Evolutionary conservation across 495 filamentous ascomycete species (phyloP).

Genomic region (Letharia columbiana): DNA sequence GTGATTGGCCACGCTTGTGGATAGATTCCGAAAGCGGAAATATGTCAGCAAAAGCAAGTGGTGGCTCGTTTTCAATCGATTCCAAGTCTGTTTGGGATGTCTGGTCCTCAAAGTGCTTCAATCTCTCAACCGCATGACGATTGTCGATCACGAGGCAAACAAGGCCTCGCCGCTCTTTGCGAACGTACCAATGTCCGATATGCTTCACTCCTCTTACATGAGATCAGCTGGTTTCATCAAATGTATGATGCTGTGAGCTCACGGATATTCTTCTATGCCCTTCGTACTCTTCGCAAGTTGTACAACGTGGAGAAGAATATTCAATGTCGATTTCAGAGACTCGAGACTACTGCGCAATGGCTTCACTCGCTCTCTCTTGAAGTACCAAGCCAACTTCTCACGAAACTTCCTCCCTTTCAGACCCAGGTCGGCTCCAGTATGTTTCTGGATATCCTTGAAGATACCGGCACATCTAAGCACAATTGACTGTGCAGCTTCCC

Average conservation of each 20-base stretch:
- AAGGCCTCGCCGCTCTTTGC: constrained; percentile 2
- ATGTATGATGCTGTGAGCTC: neutral
- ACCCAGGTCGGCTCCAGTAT: neutral
- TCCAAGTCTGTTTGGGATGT: neutral
- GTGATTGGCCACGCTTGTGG: neutral
- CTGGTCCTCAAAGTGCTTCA: neutral
- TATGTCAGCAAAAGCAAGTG: neutral
- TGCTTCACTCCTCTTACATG: neutral
- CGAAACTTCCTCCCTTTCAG: neutral
- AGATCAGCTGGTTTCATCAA: neutral
- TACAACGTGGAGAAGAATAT: neutral
- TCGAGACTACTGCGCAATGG: neutral
- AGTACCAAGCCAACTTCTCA: neutral
- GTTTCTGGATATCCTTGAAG: constrained; percentile 2
- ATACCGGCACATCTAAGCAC: neutral
- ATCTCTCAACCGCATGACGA: neutral
- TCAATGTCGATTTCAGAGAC: constrained; percentile 2
- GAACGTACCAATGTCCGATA: neutral
- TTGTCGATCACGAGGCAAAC: constrained; percentile 5
- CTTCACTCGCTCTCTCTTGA: constrained; percentile 4
- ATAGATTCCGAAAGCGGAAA: neutral
- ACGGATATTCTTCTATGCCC: neutral
- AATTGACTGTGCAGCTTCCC: neutral
- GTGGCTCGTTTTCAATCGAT: neutral
- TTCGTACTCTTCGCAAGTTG: neutral